Conservation (phyloP, 768 basidiomycete species). For the Lactarius hengduanensis region DNA sequence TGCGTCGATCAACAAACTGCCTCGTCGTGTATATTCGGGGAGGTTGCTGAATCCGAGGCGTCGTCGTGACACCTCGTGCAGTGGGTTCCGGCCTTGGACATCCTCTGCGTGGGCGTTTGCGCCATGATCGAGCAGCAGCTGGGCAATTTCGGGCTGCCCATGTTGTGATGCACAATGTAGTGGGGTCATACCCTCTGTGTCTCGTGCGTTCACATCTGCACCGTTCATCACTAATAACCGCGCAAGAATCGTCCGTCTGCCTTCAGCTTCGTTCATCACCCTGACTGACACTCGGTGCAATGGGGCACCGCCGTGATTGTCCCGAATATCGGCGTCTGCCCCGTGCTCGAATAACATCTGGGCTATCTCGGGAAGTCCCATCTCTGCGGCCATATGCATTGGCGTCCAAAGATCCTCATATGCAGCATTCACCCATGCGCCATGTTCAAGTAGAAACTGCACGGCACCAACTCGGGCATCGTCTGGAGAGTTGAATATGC, state of each 20-base stretch:
- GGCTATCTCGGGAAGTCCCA: background rate
- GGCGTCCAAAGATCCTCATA: accelerated
- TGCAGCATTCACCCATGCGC: background rate
- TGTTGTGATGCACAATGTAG: no score
- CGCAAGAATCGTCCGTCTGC: background rate
- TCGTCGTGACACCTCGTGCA: no score
- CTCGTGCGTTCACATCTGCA: no score
- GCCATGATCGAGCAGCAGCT: background rate
- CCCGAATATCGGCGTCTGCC: background rate
- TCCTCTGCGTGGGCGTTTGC: background rate
- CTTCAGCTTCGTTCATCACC: background rate
- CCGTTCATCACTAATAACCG: background rate
- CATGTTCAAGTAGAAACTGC: background rate
- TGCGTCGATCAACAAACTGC: no score
- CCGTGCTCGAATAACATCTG: background rate
- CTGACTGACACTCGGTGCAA: background rate
- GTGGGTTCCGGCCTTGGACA: background rate
- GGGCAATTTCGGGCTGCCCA: no score
- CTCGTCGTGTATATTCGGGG: no score
- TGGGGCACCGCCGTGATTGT: background rate
- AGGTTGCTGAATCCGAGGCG: no score
- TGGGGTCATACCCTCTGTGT: no score
- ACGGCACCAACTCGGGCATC: background rate
- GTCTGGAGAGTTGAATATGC: background rate
- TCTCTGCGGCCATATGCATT: background rate